Evolutionary conservation across 257 asterid genomes (phyloP), one percentile per base, ranked within the genome.

Genomic region (Solanum habrochaites): DNA sequence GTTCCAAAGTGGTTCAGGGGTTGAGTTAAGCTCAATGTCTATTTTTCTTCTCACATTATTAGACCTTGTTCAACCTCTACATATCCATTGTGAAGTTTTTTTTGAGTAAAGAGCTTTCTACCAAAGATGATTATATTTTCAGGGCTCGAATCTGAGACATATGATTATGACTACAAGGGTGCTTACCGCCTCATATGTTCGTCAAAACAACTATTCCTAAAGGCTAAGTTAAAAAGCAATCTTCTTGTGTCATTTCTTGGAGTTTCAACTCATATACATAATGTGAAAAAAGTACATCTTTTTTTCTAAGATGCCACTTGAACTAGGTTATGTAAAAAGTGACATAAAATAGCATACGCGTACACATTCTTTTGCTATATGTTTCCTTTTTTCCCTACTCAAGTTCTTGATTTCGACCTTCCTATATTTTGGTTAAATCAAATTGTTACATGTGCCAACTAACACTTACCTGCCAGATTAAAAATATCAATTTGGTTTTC

Each of bases 221-320:
- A 23, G 40, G 20, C 4, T 3, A 78, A 45, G 83, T 43, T 4
- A 78, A 27, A 80, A 80, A 47, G 18, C 84, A 27, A 27, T 16
- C 35, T 32, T 32, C 35, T 0, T 27, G 85, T 77, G 77, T 72
- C 87, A 74, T 86, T 49, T 88, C 81, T n/a, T 40, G 32, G 27
- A 83, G 88, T 72, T 71, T 83, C 62, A 83, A 37, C 49, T 86
- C 90, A 83, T 83, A 62, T 86, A 74, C 73, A 85, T 90, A 90
- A 90, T 89, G 91, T 90, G 91, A 89, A 88, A 58, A 31, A 87
- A 42, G 85, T 73, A 72, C 27, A 47, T 74, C 60, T 85, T 85
- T 8, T 83, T 88, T 85, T 71, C 56, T 56, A 42, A 83, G 29
- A 77, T 85, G 43, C 21, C 85, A 64, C 42, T 43, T 16, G 42